phyloP scores from a whole-genome alignment of 2,329 filamentous ascomycete species.

The Talaromyces rugulosus region DNA sequence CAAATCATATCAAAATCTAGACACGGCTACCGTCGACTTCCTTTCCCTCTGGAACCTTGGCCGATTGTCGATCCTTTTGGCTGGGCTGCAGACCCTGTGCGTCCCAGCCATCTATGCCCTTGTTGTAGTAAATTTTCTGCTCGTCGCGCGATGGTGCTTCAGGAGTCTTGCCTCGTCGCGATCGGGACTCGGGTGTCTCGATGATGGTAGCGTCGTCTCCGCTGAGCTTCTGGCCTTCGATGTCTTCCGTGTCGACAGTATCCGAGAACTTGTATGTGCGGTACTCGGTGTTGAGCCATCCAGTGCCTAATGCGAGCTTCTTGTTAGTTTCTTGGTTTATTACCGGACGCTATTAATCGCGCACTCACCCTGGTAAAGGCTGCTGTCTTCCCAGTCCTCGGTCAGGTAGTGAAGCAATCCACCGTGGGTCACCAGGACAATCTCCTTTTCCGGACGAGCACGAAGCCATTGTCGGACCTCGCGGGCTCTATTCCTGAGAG shows the following conservation, averaged over 20 bases:
- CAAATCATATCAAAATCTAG: not conserved
- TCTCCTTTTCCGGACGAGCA: slow-evolving; percentile 55
- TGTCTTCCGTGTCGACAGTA: slow-evolving; percentile 45
- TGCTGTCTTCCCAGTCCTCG: slow-evolving; percentile 67
- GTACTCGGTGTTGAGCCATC: slow-evolving; percentile 70
- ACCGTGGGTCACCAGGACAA: slow-evolving; percentile 77
- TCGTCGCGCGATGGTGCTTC: slow-evolving; percentile 30
- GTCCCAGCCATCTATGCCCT: slow-evolving; percentile 40
- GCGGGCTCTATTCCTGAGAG: slow-evolving; percentile 59
- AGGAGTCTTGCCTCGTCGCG: slow-evolving; percentile 35
- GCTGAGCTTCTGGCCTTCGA: slow-evolving; percentile 28
- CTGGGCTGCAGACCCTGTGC: slow-evolving; percentile 38
- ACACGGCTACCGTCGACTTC: slow-evolving; percentile 30
- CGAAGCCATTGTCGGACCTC: slow-evolving; percentile 57
- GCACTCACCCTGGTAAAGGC: slow-evolving; percentile 30
- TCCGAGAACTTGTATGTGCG: slow-evolving; percentile 64
- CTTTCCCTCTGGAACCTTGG: slow-evolving; percentile 29
- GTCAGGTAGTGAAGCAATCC: slow-evolving; percentile 82
- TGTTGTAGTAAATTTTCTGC: slow-evolving; percentile 36
- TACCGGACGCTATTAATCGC: slow-evolving; percentile 27
- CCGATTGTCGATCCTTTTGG: slow-evolving; percentile 29
- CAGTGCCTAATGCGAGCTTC: slow-evolving; percentile 54
- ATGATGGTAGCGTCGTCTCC: slow-evolving; percentile 38
- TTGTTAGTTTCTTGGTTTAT: not conserved
- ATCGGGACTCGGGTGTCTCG: slow-evolving; percentile 40